Evolutionary conservation across 1,284 basidiomycete genomes (phyloP).

Genomic region (Ustilago shanxiensis): DNA sequence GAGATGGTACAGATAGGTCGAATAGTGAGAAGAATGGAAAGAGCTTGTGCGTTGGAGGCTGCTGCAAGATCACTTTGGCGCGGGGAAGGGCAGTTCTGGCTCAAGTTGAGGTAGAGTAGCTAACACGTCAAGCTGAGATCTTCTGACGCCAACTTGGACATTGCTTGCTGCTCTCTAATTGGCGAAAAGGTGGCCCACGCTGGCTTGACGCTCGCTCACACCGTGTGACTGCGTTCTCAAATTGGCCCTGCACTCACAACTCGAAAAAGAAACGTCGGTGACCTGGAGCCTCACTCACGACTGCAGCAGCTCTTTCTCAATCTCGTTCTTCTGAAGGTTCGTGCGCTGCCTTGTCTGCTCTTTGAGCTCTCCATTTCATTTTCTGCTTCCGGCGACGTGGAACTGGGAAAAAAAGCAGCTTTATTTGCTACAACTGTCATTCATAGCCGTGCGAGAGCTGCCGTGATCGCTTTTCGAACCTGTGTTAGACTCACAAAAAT

Average conservation of each 20-base stretch:
- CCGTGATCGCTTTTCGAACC: slow-evolving; percentile 14
- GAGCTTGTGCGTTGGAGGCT: background rate
- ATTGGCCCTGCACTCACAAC: background rate
- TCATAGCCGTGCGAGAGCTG: slow-evolving; percentile 31
- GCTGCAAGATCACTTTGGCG: slow-evolving; percentile 25
- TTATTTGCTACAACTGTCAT: too few relatives aligned
- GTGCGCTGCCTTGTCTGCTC: slow-evolving; percentile 30
- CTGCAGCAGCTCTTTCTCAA: background rate
- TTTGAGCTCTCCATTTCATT: background rate
- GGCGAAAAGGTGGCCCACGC: background rate
- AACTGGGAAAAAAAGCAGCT: slow-evolving; percentile 13
- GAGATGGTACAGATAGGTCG: slow-evolving; percentile 9
- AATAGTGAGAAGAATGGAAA: slow-evolving; percentile 2
- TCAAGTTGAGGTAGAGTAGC: background rate
- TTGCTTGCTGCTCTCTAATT: slow-evolving; percentile 3
- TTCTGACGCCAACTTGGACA: slow-evolving; percentile 9
- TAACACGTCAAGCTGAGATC: slow-evolving; percentile 13
- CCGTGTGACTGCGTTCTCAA: background rate
- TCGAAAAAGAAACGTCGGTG: slow-evolving; percentile 11
- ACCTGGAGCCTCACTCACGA: slow-evolving; percentile 10
- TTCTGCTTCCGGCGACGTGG: slow-evolving; percentile 51
- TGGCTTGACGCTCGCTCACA: too few relatives aligned
- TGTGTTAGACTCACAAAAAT: slow-evolving; percentile 6
- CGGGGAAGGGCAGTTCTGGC: slow-evolving; percentile 20
- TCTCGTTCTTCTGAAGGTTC: slow-evolving; percentile 30